A percentile compares a stretch with the other conserved stretches of the same genome.
phyloP scores from a whole-genome alignment of 2,329 filamentous ascomycete genomes.

The Exophiala oligosperma region DNA sequence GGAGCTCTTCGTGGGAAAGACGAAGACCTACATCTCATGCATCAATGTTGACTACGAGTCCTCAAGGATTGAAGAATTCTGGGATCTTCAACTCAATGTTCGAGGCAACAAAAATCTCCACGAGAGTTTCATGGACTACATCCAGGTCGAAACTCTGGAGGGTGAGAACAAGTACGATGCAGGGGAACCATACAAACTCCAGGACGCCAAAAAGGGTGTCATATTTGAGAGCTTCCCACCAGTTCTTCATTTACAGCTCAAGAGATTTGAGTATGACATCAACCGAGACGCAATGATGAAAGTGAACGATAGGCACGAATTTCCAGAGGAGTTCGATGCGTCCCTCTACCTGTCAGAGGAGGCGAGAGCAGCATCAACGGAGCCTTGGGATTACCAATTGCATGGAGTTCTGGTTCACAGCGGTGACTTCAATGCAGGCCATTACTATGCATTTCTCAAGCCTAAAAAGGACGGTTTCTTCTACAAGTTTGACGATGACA shows the following conservation, averaged over 20 bases:
- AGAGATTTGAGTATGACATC: constrained; percentile 97
- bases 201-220: constrained; percentile 96
- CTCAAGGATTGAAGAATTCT: constrained; percentile 93
- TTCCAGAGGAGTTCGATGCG: constrained; percentile 57
- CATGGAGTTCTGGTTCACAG: constrained; percentile 96
- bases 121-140: constrained; percentile 94
- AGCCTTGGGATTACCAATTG: constrained; percentile 87
- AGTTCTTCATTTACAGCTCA: constrained; percentile 90
- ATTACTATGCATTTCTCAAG: constrained; percentile 97
- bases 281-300: constrained; percentile 98
- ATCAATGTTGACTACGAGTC: constrained; percentile 99
- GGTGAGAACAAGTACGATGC: constrained; percentile 99
- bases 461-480: constrained; percentile 91
- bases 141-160: constrained; percentile 94
- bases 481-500: constrained; percentile 96
- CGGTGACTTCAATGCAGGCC: constrained; percentile 92
- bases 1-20: constrained; percentile 92
- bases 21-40: constrained; percentile 98
- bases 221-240: constrained; percentile 96
- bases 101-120: constrained; percentile 89
- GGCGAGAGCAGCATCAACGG: constrained; percentile 70
- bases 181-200: constrained; percentile 82
- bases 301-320: constrained; percentile 60
- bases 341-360: constrained; percentile 83
- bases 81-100: constrained; percentile 98